phyloP scores from a whole-genome alignment of 306 rosid genomes.

The Acacia crassicarpa region DNA sequence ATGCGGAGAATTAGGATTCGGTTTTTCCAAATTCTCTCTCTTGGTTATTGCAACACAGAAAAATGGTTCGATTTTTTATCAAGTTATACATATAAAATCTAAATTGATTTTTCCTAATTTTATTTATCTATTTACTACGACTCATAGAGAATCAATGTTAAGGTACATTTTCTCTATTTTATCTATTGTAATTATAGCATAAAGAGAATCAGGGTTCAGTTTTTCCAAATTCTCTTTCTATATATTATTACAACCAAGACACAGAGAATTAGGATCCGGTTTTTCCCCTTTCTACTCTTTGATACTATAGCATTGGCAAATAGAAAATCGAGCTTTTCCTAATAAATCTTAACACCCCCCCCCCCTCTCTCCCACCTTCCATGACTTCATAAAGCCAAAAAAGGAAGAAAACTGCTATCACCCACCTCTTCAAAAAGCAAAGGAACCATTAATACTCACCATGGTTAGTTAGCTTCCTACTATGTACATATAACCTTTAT shows the following conservation, averaged over 20 bases:
- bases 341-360: neutral
- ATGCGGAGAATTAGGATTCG: too few species aligned
- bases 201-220: neutral
- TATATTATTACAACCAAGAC: too few species aligned
- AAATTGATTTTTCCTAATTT: too few species aligned
- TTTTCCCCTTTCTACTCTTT: neutral
- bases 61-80: too few species aligned
- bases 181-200: too few species aligned
- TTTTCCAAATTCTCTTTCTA: neutral
- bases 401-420: conserved; percentile 59
- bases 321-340: neutral
- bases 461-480: neutral
- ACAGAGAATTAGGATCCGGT: neutral
- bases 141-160: too few species aligned
- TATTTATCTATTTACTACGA: too few species aligned
- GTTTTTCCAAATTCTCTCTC: too few species aligned
- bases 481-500: neutral
- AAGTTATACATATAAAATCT: too few species aligned
- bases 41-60: too few species aligned
- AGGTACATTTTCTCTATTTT: too few species aligned
- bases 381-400: conserved; percentile 76
- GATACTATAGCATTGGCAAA: neutral
- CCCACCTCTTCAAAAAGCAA: conserved; percentile 50
- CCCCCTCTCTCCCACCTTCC: conserved; percentile 20
- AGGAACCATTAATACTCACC: conserved; percentile 16